phyloP scores from a whole-genome alignment of 306 rosid genomes.

The Echinosophora koreensis region DNA sequence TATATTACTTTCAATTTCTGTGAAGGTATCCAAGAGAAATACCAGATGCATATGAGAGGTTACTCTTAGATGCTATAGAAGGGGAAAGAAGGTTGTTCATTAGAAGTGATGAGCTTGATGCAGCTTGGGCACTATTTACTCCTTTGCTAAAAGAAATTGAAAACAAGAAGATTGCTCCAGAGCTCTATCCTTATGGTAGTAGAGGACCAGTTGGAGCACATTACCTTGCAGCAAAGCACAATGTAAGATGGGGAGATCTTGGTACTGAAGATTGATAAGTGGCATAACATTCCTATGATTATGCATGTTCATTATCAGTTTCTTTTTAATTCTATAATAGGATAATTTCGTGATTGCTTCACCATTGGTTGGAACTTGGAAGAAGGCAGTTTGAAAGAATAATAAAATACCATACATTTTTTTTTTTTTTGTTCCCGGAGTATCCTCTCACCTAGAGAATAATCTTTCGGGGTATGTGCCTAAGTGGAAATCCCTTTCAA shows the following conservation, averaged over 20 bases:
- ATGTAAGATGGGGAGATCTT: slow-evolving; percentile 94
- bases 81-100: slow-evolving; percentile 93
- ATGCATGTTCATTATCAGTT: slow-evolving; percentile 22
- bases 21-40: slow-evolving; percentile 87
- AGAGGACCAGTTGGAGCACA: slow-evolving; percentile 97
- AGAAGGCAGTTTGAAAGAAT: slow-evolving; percentile 20
- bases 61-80: slow-evolving; percentile 91
- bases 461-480: no score
- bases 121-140: slow-evolving; percentile 93
- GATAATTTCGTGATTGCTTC: neutral
- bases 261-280: slow-evolving; percentile 57
- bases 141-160: slow-evolving; percentile 93
- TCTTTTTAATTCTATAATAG: neutral
- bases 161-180: slow-evolving; percentile 83
- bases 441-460: no score
- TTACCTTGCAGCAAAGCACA: slow-evolving; percentile 89
- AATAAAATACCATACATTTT: neutral
- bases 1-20: slow-evolving; percentile 35
- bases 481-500: no score
- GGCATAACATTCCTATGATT: slow-evolving; percentile 24
- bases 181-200: slow-evolving; percentile 94
- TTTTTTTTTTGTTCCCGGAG: no score
- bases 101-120: slow-evolving; percentile 96
- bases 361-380: slow-evolving; percentile 21
- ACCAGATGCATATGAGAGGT: slow-evolving; percentile 96